Percentiles rank a stretch among this genome's conserved stretches.
Evolutionary conservation across 768 basidiomycete genomes (phyloP).

Genomic region (Boletus rufocinnamomeus): DNA sequence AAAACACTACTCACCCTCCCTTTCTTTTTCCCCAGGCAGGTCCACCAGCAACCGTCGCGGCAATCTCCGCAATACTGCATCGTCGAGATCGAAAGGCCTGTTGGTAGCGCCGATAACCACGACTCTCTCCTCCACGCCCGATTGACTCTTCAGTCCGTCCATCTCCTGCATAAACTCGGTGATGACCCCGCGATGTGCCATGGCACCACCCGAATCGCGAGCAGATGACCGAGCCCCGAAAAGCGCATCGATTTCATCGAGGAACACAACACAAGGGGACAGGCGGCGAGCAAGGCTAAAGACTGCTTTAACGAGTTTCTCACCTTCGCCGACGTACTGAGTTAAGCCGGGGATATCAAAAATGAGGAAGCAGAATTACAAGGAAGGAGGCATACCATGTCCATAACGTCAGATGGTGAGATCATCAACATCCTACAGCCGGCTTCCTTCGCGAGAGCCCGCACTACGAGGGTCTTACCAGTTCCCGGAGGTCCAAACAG

Average conservation of each 20-base stretch:
- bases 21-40: constrained; percentile 82
- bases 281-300: constrained; percentile 84
- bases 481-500: constrained; percentile 92
- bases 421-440: constrained; percentile 92
- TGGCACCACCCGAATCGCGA: constrained; percentile 73
- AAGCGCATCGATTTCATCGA: constrained; percentile 93
- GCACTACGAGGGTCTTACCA: constrained; percentile 89
- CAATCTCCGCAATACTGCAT: constrained; percentile 86
- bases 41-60: constrained; percentile 88
- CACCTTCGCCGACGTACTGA: constrained; percentile 87
- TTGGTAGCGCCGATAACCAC: constrained; percentile 96
- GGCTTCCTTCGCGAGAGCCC: constrained; percentile 90
- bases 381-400: constrained; percentile 63
- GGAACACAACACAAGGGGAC: constrained; percentile 90
- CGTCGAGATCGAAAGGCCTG: constrained; percentile 86
- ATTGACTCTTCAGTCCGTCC: constrained; percentile 79
- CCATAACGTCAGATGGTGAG: constrained; percentile 93
- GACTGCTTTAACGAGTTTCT: constrained; percentile 86
- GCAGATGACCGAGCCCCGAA: constrained; percentile 83
- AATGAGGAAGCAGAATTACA: not conserved
- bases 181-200: constrained; percentile 85
- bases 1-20: constrained; percentile 61
- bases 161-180: constrained; percentile 97
- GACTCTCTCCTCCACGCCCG: constrained; percentile 66
- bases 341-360: constrained; percentile 7